Evolutionary conservation across 228 moss, liverwort and hornwort species (phyloP).

Genomic region (Sphagnum magellanicum): DNA sequence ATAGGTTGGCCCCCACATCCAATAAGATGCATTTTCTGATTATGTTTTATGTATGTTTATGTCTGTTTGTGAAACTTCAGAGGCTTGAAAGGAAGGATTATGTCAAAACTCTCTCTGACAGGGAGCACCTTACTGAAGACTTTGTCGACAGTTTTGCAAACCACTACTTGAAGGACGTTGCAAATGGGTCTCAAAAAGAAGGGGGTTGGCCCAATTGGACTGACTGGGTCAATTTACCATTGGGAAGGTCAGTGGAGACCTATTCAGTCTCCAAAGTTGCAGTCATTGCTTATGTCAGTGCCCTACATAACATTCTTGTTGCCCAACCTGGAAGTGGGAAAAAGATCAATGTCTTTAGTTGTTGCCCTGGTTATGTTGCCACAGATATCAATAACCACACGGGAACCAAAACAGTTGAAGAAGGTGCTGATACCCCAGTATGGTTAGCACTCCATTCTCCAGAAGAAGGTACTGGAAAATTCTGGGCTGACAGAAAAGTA

Average conservation of each 20-base stretch:
- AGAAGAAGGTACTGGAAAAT: constrained; percentile 12
- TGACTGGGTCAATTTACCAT: background rate
- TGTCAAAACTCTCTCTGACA: constrained; percentile 12
- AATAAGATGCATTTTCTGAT: no score
- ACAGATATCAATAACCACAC: constrained; percentile 33
- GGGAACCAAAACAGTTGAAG: constrained; percentile 20
- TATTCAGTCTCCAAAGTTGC: constrained; percentile 45
- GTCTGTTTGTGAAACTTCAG: no score
- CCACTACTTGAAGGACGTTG: constrained; percentile 25
- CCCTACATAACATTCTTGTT: constrained; percentile 20
- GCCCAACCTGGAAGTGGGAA: constrained; percentile 1
- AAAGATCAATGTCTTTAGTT: constrained; percentile 24
- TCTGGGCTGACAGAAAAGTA: constrained; percentile 5
- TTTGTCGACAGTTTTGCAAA: constrained; percentile 16
- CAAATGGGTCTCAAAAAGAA: constrained; percentile 22
- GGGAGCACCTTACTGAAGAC: constrained; percentile 17
- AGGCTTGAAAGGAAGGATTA: constrained; percentile 19
- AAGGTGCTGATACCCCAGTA: constrained; percentile 22
- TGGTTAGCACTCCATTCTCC: constrained; percentile 42
- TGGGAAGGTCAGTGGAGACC: no score
- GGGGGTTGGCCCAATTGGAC: constrained; percentile 27
- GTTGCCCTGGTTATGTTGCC: constrained; percentile 39
- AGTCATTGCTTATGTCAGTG: constrained; percentile 34
- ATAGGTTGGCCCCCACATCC: no score
- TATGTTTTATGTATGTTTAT: no score